Percentiles rank a stretch among this genome's conserved stretches.
Conservation (phyloP, 129 eudicot species). For the Mikania micrantha region DNA sequence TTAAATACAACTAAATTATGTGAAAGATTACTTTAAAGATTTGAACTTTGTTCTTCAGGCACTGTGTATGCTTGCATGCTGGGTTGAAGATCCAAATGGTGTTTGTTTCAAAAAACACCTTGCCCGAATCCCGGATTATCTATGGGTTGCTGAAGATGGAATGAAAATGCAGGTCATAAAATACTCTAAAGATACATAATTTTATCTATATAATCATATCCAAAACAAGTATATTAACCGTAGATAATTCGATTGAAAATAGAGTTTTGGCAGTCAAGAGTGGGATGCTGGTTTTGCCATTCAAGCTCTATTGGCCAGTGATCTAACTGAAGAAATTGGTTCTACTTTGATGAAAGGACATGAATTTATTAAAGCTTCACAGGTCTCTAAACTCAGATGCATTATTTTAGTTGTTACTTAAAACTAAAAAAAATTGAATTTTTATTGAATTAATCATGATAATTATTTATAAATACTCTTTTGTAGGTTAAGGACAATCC, state of each 20-base stretch:
- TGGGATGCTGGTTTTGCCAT: conserved; percentile 83
- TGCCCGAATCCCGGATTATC: conserved; percentile 76
- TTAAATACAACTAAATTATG: neutral
- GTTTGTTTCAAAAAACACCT: conserved; percentile 86
- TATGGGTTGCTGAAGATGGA: conserved; percentile 97
- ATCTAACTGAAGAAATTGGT: conserved; percentile 53
- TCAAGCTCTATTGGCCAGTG: conserved; percentile 73
- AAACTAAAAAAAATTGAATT: neutral
- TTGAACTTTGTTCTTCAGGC: conserved; percentile 31
- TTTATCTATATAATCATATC: neutral
- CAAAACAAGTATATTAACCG: neutral
- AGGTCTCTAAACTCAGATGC: conserved; percentile 35
- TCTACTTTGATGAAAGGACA: conserved; percentile 65
- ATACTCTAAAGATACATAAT: no score
- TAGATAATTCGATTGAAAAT: conserved; percentile 7
- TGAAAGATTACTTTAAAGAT: neutral
- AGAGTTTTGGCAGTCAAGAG: conserved; percentile 85
- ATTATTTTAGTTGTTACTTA: neutral
- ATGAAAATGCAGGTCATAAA: conserved; percentile 97
- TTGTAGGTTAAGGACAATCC: conserved; percentile 76
- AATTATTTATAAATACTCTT: neutral
- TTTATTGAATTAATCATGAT: neutral
- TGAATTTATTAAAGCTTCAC: conserved; percentile 72
- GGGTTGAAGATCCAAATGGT: conserved; percentile 93
- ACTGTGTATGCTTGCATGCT: conserved; percentile 84